Conservation (phyloP, 1,139 yeast species). For the Saccharomyces hybrid region DNA sequence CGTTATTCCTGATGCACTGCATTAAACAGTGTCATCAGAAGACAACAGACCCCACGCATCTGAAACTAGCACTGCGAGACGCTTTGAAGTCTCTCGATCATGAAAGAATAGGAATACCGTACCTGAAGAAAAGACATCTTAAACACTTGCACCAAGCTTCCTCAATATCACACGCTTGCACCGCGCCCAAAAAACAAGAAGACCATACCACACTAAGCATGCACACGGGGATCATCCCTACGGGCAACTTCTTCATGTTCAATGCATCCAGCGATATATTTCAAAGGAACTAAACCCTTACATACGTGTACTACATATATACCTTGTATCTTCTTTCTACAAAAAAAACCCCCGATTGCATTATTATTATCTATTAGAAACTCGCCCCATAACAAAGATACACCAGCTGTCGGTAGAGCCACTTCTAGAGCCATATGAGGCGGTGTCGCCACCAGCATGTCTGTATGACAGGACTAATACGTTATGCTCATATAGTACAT, state of each 20-base stretch:
- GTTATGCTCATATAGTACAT: too few species aligned
- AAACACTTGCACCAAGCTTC: neutral
- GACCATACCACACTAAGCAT: neutral
- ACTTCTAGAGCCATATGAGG: too few species aligned
- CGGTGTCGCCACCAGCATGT: too few species aligned
- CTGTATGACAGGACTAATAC: too few species aligned
- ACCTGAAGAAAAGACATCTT: neutral
- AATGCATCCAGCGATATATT: neutral
- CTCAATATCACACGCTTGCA: neutral
- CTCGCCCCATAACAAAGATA: too few species aligned
- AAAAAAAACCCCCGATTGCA: neutral
- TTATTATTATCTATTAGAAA: too few species aligned
- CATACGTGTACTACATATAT: too few species aligned
- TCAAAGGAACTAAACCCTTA: neutral
- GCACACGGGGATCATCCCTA: neutral
- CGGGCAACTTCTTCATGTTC: neutral
- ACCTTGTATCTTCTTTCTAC: too few species aligned
- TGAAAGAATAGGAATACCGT: neutral
- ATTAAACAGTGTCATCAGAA: neutral
- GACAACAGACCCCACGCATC: neutral
- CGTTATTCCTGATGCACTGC: neutral
- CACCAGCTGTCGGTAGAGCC: too few species aligned
- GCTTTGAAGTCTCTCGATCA: neutral
- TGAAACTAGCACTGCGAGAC: neutral
- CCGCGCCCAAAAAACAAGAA: neutral